Evolutionary conservation across 192 early-diverging fungal genomes (phyloP), one percentile per base, ranked within the genome.

Genomic region (Linnemannia exigua): DNA sequence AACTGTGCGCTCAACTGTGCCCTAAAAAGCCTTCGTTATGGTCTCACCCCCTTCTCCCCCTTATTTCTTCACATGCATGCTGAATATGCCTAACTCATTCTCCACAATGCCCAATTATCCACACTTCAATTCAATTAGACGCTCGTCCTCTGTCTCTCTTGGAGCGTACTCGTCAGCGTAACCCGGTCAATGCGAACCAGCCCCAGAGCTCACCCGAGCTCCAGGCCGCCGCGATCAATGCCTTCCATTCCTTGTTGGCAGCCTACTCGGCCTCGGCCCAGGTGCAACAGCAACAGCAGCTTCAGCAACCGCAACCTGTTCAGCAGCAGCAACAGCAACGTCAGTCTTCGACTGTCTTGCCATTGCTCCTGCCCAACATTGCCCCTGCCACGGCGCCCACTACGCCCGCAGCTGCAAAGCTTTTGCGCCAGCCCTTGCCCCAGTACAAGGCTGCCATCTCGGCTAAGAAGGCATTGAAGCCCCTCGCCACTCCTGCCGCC

Each of bases 391-490:
- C 84, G 84, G 84, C 84, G 84, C 84, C 84, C 84, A 86, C 84
- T 86, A 86, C 84, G 84, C 84, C 84, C 84, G 84, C 84, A 86
- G 84, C 84, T 86, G 84, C 84, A 61, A 86, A 86, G 84, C 84
- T 86, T 77, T 86, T 86, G 84, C 84, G 84, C 67, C 84, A 86
- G 84, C 68, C 78, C n/a, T 63, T 80, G 84, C 78, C 84, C 33
- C 84, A 79, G 84, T 86, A 80, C 84, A 86, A 86, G 78, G 78
- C 84, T 35, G 73, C 67, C 77, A 3, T 41, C 67, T 31, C 44
- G 47, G 54, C 67, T 36, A 79, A 79, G 78, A 86, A 80, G 70
- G 69, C 70, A 25, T 51, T 51, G 36, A 86, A 79, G 74, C 52
- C 77, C 16, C 51, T 41, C 63, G 67, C 76, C 54, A 58, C 74